phyloP scores from a whole-genome alignment of 768 basidiomycete species.

The Podaxis carcinomalis region DNA sequence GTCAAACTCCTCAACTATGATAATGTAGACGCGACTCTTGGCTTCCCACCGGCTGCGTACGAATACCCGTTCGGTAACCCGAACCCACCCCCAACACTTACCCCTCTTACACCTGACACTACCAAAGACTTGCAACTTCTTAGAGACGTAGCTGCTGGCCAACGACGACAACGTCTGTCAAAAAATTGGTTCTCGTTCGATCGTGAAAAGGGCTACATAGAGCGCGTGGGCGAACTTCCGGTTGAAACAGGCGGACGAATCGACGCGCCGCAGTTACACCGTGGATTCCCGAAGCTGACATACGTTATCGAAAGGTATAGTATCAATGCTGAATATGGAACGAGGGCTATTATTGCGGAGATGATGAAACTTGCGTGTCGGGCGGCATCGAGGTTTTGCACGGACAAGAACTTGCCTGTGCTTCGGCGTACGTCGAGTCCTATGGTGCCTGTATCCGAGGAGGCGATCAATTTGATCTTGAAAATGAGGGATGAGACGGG shows the following conservation, averaged over 20 bases:
- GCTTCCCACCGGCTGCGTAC: constrained; percentile 9
- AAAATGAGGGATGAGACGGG: constrained; percentile 42
- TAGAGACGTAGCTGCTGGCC: background rate
- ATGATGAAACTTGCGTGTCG: constrained; percentile 79
- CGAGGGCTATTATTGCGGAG: constrained; percentile 66
- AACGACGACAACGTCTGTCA: background rate
- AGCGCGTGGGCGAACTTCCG: constrained; percentile 20
- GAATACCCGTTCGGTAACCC: constrained; percentile 43
- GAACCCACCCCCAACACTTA: background rate
- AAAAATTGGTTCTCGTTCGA: constrained; percentile 8
- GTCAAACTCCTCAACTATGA: constrained; percentile 63
- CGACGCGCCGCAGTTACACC: constrained; percentile 24
- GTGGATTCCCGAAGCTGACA: constrained; percentile 44
- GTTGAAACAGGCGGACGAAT: constrained; percentile 26
- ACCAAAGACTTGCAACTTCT: constrained; percentile 27
- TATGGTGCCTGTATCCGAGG: constrained; percentile 24
- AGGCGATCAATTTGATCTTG: constrained; percentile 40
- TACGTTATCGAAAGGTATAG: constrained; percentile 38
- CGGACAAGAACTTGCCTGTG: constrained; percentile 54
- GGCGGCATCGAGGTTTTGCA: constrained; percentile 67
- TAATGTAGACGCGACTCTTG: constrained; percentile 53
- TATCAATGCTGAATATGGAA: constrained; percentile 27
- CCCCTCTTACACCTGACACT: constrained; percentile 18
- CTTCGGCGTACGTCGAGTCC: constrained; percentile 50
- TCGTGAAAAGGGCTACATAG: background rate